Base-by-base conservation (phyloP, 1,284 basidiomycete genomes). In the Moesziomyces sp. region DNA sequence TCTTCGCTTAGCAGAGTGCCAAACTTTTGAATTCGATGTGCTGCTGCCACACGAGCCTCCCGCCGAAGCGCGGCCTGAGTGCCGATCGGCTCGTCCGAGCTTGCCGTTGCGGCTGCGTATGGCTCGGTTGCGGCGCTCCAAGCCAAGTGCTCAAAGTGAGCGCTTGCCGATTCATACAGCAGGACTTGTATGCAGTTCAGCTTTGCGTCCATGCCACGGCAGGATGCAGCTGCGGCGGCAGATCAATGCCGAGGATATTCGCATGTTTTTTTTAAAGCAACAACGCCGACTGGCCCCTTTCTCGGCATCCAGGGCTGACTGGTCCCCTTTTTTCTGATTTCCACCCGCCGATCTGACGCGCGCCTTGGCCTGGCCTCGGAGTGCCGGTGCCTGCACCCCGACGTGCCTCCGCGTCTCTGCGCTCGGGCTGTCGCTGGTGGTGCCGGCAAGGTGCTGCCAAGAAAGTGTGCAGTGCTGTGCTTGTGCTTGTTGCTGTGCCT, bases 301-400 rank as follows among this genome's bases (percentile, higher is more conserved):
- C 35, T 38, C 35, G 14, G 13, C 35, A 7, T 38, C 14, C 13
- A 18, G 7, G 35, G 16, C 16, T 6, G 13, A 18, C 38, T 40
- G 13, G 3, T 6, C 38, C 38, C 38, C 38, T 18, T 40, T 40
- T 40, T 40, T 40, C 14, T 40, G 38, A 8, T 2, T 40, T 40
- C 18, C 38, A 18, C 38, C 3, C 16, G 38, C 38, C 38, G 38
- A 40, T 40, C 38, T 18, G 38, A 40, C 38, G 38, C 38, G 38
- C 38, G 38, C 38, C 19, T 19, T 28, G 24, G 24, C 42, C 18
- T 38, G 38, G 18, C 38, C 38, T 40, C 38, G 38, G 38, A 40
- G 38, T 40, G 38, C 38, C 38, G 38, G 38, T 40, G 38, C 38
- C 38, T 40, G 38, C 38, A 40, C 38, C 38, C 38, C 38, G 38